Percentiles rank a stretch among this genome's conserved stretches.
These are phyloP conservation scores for Quillaja saponaria DNA, from an alignment of 306 rosid species.

Conservation along the genomic window DNA sequence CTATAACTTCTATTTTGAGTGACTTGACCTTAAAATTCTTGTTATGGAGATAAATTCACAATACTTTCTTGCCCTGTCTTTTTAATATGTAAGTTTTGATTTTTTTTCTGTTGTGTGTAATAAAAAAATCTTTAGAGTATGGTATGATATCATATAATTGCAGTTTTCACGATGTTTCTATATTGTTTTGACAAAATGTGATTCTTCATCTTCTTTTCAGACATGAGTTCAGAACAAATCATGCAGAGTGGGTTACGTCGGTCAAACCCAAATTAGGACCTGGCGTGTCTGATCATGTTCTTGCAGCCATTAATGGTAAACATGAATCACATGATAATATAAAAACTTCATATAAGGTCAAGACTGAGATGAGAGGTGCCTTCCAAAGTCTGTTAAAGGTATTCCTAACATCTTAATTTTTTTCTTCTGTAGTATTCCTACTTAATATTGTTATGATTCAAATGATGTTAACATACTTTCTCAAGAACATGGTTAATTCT, in stretches of 20 bases:
- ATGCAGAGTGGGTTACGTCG: slow-evolving; percentile 81
- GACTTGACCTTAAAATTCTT: too few species aligned
- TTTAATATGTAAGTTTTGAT: too few species aligned
- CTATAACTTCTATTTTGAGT: too few species aligned
- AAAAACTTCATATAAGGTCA: slow-evolving; percentile 69
- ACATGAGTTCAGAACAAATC: slow-evolving; percentile 80
- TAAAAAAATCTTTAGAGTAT: too few species aligned
- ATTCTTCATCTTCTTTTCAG: slow-evolving; percentile 52
- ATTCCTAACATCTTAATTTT: slow-evolving; percentile 24
- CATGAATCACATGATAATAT: slow-evolving; percentile 62
- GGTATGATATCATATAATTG: too few species aligned
- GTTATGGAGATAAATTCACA: too few species aligned
- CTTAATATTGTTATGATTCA: slow-evolving; percentile 8
- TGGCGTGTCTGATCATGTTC: slow-evolving; percentile 50
- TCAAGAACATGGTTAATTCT: too few species aligned
- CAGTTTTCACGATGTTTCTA: too few species aligned
- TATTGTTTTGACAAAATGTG: slow-evolving; percentile 24
- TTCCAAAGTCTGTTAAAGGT: slow-evolving; percentile 82
- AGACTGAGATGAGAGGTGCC: slow-evolving; percentile 78
- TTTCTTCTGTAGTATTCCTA: neutral
- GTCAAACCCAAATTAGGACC: slow-evolving; percentile 67
- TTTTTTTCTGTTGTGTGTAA: too few species aligned
- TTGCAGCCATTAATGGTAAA: slow-evolving; percentile 55
- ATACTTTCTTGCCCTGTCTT: too few species aligned
- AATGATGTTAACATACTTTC: slow-evolving; percentile 11